Evolutionary conservation across 192 early-diverging fungal genomes (phyloP).

Genomic region (Mortierella alpina): DNA sequence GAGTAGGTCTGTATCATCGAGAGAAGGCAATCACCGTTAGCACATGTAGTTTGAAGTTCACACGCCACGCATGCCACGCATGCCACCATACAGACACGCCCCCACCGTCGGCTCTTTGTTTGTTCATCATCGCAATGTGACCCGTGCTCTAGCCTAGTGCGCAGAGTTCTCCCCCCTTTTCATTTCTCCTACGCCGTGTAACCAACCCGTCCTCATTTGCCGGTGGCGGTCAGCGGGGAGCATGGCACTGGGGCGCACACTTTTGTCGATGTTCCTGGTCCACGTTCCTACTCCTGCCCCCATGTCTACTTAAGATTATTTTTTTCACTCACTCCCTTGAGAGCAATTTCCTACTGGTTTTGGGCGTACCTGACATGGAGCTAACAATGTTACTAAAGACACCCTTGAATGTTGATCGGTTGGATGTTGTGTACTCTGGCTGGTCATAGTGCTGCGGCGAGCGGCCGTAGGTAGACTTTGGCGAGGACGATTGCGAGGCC

Average conservation of each 20-base stretch:
- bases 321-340: not conserved
- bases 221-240: too few species aligned
- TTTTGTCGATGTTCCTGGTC: too few species aligned
- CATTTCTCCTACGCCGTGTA: too few species aligned
- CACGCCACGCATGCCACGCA: too few species aligned
- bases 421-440: conserved; percentile 35
- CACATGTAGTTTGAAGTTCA: too few species aligned
- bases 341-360: not conserved
- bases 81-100: too few species aligned
- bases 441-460: conserved; percentile 34
- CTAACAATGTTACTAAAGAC: conserved; percentile 67
- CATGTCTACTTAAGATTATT: not conserved
- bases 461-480: conserved; percentile 49
- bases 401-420: conserved; percentile 65
- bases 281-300: too few species aligned
- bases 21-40: not conserved
- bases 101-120: not conserved
- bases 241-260: too few species aligned
- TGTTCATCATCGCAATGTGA: too few species aligned
- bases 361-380: conserved; percentile 57
- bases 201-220: too few species aligned
- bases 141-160: too few species aligned
- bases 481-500: conserved; percentile 35
- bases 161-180: too few species aligned
- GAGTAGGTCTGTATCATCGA: conserved; percentile 58